A percentile compares a stretch with the other conserved stretches of the same genome.
These are phyloP conservation scores for Sporothrix schenckii DNA, from an alignment of 2,329 filamentous ascomycete genomes.

Conservation along the genomic window DNA sequence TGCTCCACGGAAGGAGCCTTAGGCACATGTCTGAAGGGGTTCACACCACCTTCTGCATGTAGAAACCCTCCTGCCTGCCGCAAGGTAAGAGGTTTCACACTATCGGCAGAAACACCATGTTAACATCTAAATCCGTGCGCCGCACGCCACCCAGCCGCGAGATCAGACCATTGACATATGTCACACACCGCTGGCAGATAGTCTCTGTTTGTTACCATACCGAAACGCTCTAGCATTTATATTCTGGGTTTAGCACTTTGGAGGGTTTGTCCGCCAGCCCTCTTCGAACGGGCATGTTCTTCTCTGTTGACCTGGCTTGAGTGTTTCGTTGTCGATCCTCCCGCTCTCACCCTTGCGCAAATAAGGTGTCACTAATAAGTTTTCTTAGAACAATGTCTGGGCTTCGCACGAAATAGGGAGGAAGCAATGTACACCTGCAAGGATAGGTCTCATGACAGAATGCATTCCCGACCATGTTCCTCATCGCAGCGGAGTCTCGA, in stretches of 20 bases:
- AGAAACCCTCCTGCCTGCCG: background rate
- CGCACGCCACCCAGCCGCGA: background rate
- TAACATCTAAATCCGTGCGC: background rate
- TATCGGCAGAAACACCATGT: background rate
- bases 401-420: no score
- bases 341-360: background rate
- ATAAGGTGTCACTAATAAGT: background rate
- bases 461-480: no score
- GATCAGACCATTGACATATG: background rate
- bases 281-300: background rate
- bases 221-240: background rate
- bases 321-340: background rate
- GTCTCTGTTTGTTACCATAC: background rate
- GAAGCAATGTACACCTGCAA: no score
- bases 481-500: background rate
- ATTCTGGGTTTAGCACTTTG: no score
- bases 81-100: background rate
- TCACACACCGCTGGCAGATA: background rate
- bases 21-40: background rate
- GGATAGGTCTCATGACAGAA: no score
- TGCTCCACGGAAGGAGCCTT: background rate
- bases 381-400: no score
- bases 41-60: background rate
- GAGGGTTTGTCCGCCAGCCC: background rate
- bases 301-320: background rate